A percentile compares a stretch with the other conserved stretches of the same genome.
Conservation (phyloP, 495 filamentous ascomycete genomes). For the Talaromyces stipitatus region DNA sequence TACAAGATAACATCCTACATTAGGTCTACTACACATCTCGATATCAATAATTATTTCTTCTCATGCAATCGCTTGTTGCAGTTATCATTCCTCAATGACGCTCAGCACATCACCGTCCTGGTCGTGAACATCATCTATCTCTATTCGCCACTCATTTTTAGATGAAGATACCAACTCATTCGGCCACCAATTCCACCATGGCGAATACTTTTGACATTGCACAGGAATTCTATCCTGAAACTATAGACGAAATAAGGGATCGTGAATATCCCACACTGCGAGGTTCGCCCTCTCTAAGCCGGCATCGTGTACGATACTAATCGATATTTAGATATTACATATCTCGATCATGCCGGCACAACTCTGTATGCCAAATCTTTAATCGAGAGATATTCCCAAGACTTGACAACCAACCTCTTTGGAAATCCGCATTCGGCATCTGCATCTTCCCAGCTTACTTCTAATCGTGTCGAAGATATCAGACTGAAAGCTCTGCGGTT, state of each 20-base stretch:
- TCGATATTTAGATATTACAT: slow-evolving; percentile 53
- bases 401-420: slow-evolving; percentile 72
- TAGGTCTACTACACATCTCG: not conserved
- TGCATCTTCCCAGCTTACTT: slow-evolving; percentile 68
- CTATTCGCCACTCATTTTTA: not conserved
- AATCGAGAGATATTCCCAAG: slow-evolving; percentile 65
- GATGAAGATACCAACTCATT: not conserved
- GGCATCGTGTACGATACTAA: not conserved
- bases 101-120: not conserved
- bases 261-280: slow-evolving; percentile 79
- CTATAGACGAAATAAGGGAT: slow-evolving; percentile 60
- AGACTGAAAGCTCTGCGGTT: slow-evolving; percentile 65
- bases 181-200: slow-evolving; percentile 8
- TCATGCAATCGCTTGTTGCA: not conserved
- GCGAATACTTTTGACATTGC: slow-evolving; percentile 11
- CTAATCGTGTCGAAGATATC: slow-evolving; percentile 65
- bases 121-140: not conserved
- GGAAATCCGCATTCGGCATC: slow-evolving; percentile 92
- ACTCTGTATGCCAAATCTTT: slow-evolving; percentile 75
- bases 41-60: not conserved
- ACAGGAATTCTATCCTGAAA: slow-evolving; percentile 47
- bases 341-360: slow-evolving; percentile 91
- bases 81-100: not conserved
- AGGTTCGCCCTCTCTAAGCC: slow-evolving; percentile 42
- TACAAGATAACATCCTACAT: not conserved